Evolutionary conservation across 257 asterid genomes (phyloP).

Genomic region (Gentiana dahurica): DNA sequence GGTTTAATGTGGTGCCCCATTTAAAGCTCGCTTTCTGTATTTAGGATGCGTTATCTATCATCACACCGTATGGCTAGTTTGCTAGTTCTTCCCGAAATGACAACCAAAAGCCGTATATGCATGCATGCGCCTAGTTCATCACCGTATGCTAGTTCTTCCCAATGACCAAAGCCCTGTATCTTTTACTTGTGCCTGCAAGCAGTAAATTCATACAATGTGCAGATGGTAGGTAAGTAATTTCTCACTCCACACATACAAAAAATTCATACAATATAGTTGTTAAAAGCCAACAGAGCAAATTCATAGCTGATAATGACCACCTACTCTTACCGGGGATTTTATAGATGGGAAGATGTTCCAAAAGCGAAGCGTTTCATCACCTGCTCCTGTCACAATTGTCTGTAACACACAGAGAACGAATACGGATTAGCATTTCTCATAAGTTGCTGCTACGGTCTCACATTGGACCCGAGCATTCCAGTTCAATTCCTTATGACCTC

Average conservation of each 20-base stretch:
- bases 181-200: constrained; percentile 58
- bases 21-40: too few species aligned
- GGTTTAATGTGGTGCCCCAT: too few species aligned
- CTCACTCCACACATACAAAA: neutral
- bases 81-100: too few species aligned
- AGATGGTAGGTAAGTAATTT: too few species aligned
- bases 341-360: constrained; percentile 89
- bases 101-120: too few species aligned
- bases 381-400: constrained; percentile 98
- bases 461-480: neutral
- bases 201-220: too few species aligned
- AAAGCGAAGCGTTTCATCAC: constrained; percentile 89
- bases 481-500: neutral
- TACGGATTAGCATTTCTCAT: neutral
- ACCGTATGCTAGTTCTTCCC: constrained; percentile 76
- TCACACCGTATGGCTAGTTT: too few species aligned
- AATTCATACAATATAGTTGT: too few species aligned
- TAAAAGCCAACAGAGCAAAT: too few species aligned
- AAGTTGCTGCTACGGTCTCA: neutral
- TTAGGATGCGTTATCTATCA: too few species aligned
- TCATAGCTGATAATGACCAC: too few species aligned
- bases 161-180: constrained; percentile 89
- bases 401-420: constrained; percentile 14
- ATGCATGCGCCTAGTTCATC: neutral
- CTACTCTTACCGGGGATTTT: constrained; percentile 59